Evolutionary conservation across 179 eudicot species (phyloP), one percentile per base, ranked within the genome.

Genomic region (Drosera spatulata): DNA sequence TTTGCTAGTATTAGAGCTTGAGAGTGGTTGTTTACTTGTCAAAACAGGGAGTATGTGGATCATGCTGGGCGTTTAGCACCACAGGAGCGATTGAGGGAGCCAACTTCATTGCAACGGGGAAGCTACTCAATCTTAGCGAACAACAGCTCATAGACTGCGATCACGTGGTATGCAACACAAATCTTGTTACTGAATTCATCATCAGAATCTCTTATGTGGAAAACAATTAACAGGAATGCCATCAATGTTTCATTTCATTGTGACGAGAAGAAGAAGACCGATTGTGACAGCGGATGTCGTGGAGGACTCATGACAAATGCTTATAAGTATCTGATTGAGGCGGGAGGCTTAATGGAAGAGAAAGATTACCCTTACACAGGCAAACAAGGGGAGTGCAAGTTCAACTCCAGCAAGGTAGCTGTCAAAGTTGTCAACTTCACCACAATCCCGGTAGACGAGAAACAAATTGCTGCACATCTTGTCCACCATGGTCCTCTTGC

Each of bases 231-330:
- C 33, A 22, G 33, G 33, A 22, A 22, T 22, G 33, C 33, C 33
- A 22, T 44, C 49, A 41, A 42, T 4, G 10, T n/a, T 40, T n/a
- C 33, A 1, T 56, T 47, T 4, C 13, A 91, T 95, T 91, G 98
- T 61, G 96, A 91, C 61, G 39, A 61, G 1, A 74, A 33, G 2
- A 76, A 85, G 65, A 80, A 66, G 61, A 61, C 8, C 2, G 79
- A 84, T 7, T 91, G 98, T 51, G 77, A 91, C 39, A 58, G 55
- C 0, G 98, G 96, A 8, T 91, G 98, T 61, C 61, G 39, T 0
- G 98, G 98, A 1, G 98, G 96, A 8, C 85, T 91, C 3, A 91
- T 91, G 98, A 91, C 95, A 5, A 91, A 82, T 68, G 98, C 98
- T 1, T 91, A 84, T 69, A 77, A 72, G 62, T 91, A 91, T 60